These are phyloP conservation scores for Fusarium sacchari DNA, from an alignment of 2,329 filamentous ascomycete species.

Conservation along the genomic window DNA sequence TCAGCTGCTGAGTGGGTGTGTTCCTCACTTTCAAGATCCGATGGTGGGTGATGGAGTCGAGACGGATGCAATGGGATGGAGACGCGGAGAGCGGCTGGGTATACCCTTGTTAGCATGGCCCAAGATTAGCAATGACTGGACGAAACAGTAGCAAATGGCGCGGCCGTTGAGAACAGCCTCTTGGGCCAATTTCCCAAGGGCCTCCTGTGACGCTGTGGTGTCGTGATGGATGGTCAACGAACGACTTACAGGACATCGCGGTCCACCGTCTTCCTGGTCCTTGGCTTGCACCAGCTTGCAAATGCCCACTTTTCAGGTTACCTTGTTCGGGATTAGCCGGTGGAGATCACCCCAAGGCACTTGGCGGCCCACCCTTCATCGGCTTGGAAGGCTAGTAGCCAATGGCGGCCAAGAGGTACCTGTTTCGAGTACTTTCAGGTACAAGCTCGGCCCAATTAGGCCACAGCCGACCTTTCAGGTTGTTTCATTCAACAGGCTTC, in stretches of 20 bases:
- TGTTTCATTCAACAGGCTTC: not conserved
- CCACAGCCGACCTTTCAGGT: slow-evolving; percentile 7
- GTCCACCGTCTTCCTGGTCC: slow-evolving; percentile 26
- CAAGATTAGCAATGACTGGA: slow-evolving; percentile 38
- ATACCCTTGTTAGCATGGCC: slow-evolving; percentile 28
- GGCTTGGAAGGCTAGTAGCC: slow-evolving; percentile 12
- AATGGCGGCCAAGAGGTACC: slow-evolving; percentile 28
- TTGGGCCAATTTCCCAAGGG: slow-evolving; percentile 40
- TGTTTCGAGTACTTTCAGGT: slow-evolving; percentile 32
- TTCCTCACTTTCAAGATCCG: slow-evolving; percentile 38
- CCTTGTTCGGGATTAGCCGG: slow-evolving; percentile 25
- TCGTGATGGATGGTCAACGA: slow-evolving; percentile 33
- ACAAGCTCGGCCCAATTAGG: slow-evolving; percentile 21
- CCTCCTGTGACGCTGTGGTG: slow-evolving; percentile 43
- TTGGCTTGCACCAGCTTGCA: slow-evolving; percentile 12
- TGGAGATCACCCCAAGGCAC: slow-evolving; percentile 14
- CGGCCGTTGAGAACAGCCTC: slow-evolving; percentile 31
- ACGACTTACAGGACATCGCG: slow-evolving; percentile 40
- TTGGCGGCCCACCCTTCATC: slow-evolving; percentile 3
- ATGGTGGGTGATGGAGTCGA: slow-evolving; percentile 29
- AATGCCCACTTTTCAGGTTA: slow-evolving; percentile 22
- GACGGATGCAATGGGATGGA: slow-evolving; percentile 16
- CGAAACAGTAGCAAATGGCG: slow-evolving; percentile 35
- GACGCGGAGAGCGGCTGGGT: slow-evolving; percentile 38
- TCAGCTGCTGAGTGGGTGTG: slow-evolving; percentile 12